These are phyloP conservation scores for Alternaria rosae DNA, from an alignment of 2,329 filamentous ascomycete species.

Conservation along the genomic window DNA sequence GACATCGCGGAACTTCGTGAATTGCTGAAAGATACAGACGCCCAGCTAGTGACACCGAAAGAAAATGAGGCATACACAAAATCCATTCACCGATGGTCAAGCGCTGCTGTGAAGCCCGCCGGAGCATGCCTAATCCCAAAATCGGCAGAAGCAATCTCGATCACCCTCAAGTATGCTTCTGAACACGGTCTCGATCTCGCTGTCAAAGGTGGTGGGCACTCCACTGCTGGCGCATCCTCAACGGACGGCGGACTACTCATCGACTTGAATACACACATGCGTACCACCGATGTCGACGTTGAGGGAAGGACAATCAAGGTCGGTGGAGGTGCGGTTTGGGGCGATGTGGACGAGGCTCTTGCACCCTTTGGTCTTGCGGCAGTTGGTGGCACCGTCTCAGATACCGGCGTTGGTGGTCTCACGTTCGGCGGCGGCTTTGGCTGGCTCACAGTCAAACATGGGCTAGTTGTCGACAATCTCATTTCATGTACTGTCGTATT, in stretches of 20 bases:
- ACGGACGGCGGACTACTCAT: slow-evolving; percentile 15
- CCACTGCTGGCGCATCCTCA: slow-evolving; percentile 16
- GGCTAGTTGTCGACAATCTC: slow-evolving; percentile 62
- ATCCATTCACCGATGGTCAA: slow-evolving; percentile 13
- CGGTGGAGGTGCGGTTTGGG: slow-evolving; percentile 13
- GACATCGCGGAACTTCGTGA: slow-evolving; percentile 5
- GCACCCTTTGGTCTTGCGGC: slow-evolving; percentile 11
- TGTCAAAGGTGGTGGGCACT: slow-evolving; percentile 16
- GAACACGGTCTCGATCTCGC: slow-evolving; percentile 13
- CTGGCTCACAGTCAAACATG: slow-evolving; percentile 60
- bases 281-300: slow-evolving; percentile 7
- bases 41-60: slow-evolving; percentile 7
- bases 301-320: slow-evolving; percentile 9
- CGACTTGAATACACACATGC: slow-evolving; percentile 15
- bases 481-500: slow-evolving; percentile 60
- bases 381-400: slow-evolving; percentile 13
- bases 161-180: slow-evolving; percentile 13
- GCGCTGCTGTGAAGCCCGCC: slow-evolving; percentile 12
- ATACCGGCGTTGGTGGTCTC: slow-evolving; percentile 54
- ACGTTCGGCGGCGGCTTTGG: slow-evolving; percentile 66
- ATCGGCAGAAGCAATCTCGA: slow-evolving; percentile 10
- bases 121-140: slow-evolving; percentile 12
- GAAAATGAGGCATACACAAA: slow-evolving; percentile 8
- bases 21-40: slow-evolving; percentile 5
- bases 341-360: slow-evolving; percentile 13